Conservation (phyloP, 2,329 filamentous ascomycete species). For the Trichothecium sympodiale region DNA sequence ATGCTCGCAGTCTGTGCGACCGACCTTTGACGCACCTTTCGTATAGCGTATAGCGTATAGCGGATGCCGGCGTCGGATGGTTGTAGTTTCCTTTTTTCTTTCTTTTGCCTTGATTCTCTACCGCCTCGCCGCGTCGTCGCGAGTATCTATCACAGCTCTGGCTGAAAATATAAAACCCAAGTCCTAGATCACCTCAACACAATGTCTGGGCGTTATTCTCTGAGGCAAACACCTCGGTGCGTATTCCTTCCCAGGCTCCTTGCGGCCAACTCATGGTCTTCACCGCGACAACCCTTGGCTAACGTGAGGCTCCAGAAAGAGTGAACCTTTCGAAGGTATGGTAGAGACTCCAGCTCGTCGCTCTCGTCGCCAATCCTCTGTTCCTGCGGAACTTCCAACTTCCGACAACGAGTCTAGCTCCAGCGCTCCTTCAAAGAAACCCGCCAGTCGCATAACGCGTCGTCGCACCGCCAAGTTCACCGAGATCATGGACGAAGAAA, state of each 20-base stretch:
- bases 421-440: constrained; percentile 33
- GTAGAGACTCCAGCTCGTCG: constrained; percentile 42
- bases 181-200: constrained; percentile 8
- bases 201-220: constrained; percentile 26
- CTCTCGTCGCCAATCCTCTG: constrained; percentile 38
- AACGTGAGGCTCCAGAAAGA: constrained; percentile 32
- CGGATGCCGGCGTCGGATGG: not conserved
- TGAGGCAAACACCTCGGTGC: constrained; percentile 26
- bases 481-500: constrained; percentile 36
- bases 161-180: too few relatives aligned
- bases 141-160: too few relatives aligned
- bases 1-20: too few relatives aligned
- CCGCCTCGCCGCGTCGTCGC: not conserved
- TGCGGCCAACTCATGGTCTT: constrained; percentile 4
- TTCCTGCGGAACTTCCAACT: constrained; percentile 23
- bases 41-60: constrained; percentile 8
- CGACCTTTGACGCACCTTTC: constrained; percentile 6
- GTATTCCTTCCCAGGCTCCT: constrained; percentile 5
- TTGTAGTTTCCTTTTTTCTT: constrained; percentile 1
- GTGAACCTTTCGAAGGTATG: constrained; percentile 51
- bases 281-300: not conserved
- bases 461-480: constrained; percentile 38
- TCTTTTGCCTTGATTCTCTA: constrained; percentile 1
- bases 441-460: constrained; percentile 24
- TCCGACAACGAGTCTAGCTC: constrained; percentile 39